phyloP scores from a whole-genome alignment of 495 filamentous ascomycete genomes.

The Penicillium flavigenum region DNA sequence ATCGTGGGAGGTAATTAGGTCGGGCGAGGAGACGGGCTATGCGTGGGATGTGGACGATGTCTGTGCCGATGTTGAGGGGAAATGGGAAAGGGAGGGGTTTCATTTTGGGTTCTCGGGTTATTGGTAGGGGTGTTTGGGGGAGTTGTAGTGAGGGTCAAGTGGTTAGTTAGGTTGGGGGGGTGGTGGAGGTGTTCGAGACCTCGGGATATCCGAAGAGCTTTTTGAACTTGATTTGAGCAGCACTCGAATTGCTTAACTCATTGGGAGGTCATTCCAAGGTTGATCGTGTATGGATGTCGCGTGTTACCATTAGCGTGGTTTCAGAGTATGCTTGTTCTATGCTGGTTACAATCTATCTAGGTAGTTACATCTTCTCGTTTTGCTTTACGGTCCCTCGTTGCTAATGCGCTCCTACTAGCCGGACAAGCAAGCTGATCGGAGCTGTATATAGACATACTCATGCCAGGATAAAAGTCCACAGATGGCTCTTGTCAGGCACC shows the following conservation, averaged over 20 bases:
- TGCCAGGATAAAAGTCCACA: background rate
- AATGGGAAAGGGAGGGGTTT: constrained; percentile 42
- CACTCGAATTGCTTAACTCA: background rate
- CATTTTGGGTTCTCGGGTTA: constrained; percentile 16
- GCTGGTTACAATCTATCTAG: background rate
- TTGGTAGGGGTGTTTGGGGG: constrained; percentile 1
- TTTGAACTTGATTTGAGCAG: background rate
- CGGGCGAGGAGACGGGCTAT: constrained; percentile 46
- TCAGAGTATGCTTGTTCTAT: background rate
- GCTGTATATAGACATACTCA: background rate
- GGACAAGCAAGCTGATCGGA: background rate
- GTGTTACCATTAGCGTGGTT: background rate
- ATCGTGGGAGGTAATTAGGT: constrained; percentile 45
- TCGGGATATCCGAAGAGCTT: background rate
- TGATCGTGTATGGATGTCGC: background rate
- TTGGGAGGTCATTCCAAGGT: background rate
- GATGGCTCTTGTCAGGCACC: background rate
- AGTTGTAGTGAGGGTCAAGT: constrained; percentile 3
- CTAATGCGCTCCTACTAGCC: background rate
- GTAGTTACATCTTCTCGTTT: background rate
- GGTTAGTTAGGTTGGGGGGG: background rate
- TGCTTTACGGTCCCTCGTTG: background rate
- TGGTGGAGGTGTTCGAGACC: background rate
- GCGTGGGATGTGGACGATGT: constrained; percentile 55
- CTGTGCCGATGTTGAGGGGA: constrained; percentile 50